Conservation (phyloP, 2,329 filamentous ascomycete species). For the Calonectria multiphialidica region DNA sequence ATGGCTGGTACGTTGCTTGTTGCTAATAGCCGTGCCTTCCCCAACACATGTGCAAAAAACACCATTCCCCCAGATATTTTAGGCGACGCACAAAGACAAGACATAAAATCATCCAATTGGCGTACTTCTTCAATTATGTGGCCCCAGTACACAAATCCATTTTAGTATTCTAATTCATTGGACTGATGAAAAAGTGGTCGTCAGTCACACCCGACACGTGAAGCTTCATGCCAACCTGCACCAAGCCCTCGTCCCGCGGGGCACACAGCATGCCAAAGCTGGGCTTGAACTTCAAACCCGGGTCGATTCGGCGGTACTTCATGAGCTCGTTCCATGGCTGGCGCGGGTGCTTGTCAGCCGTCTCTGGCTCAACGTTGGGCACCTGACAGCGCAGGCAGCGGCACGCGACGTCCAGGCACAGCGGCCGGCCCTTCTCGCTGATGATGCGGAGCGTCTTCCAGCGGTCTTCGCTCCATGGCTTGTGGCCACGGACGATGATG, state of each 20-base stretch:
- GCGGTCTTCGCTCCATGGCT: slow-evolving; percentile 72
- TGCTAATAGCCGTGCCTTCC: too few relatives aligned
- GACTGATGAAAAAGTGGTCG: slow-evolving; percentile 56
- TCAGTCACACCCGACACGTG: slow-evolving; percentile 69
- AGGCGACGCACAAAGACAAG: too few relatives aligned
- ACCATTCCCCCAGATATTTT: too few relatives aligned
- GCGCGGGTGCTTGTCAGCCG: slow-evolving; percentile 67
- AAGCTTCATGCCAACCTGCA: slow-evolving; percentile 70
- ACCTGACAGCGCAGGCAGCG: slow-evolving; percentile 72
- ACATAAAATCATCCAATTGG: too few relatives aligned
- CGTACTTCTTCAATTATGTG: background rate
- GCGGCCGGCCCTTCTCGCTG: slow-evolving; percentile 20
- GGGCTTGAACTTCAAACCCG: slow-evolving; percentile 72
- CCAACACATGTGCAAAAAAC: too few relatives aligned
- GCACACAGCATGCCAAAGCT: slow-evolving; percentile 77
- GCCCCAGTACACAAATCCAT: background rate
- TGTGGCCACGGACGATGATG: slow-evolving; percentile 67
- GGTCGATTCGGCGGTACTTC: slow-evolving; percentile 70
- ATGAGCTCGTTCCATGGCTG: slow-evolving; percentile 74
- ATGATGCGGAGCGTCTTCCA: slow-evolving; percentile 70
- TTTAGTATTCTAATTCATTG: slow-evolving; percentile 39
- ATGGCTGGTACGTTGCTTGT: too few relatives aligned
- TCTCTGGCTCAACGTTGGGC: slow-evolving; percentile 74
- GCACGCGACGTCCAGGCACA: slow-evolving; percentile 68
- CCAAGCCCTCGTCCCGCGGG: slow-evolving; percentile 64